Evolutionary conservation across 768 basidiomycete species (phyloP).

Genomic region (Tulasnella sp.): DNA sequence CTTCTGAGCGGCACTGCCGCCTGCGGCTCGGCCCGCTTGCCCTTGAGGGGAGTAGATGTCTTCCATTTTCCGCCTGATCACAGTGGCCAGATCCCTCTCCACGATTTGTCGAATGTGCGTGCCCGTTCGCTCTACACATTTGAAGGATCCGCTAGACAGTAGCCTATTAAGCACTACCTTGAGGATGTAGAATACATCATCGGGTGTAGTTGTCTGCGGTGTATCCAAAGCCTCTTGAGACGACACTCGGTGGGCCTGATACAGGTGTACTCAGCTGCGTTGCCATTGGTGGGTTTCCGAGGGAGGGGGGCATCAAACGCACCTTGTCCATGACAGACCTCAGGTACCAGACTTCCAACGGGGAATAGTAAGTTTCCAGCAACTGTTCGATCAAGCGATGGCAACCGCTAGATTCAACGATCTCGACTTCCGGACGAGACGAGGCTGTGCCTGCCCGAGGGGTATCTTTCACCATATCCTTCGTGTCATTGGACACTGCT

Average conservation of each 20-base stretch:
- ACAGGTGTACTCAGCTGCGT: not conserved
- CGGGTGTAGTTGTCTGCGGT: slow-evolving; percentile 55
- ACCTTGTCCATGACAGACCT: slow-evolving; percentile 83
- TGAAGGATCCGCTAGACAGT: slow-evolving; percentile 61
- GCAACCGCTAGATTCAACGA: slow-evolving; percentile 25
- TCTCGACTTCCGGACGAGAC: not conserved
- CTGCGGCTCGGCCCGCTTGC: slow-evolving; percentile 30
- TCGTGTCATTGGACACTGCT: too few species aligned
- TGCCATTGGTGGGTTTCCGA: too few species aligned
- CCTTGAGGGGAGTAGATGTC: slow-evolving; percentile 48
- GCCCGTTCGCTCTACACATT: slow-evolving; percentile 45
- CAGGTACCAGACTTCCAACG: slow-evolving; percentile 87
- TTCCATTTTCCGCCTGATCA: slow-evolving; percentile 78
- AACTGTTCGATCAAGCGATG: slow-evolving; percentile 49
- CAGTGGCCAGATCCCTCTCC: slow-evolving; percentile 70
- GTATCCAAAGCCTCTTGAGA: slow-evolving; percentile 55
- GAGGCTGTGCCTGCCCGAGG: not conserved
- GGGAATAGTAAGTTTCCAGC: slow-evolving; percentile 65
- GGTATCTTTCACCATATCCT: too few species aligned
- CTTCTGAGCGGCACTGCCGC: slow-evolving; percentile 32
- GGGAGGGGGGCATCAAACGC: too few species aligned
- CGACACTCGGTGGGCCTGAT: slow-evolving; percentile 79
- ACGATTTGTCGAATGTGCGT: slow-evolving; percentile 55
- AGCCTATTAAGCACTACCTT: slow-evolving; percentile 72
- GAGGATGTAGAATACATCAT: slow-evolving; percentile 93